Percentiles rank a stretch among this genome's conserved stretches.
phyloP scores from a whole-genome alignment of 2,329 filamentous ascomycete species.

The Phyllosticta capitalensis region DNA sequence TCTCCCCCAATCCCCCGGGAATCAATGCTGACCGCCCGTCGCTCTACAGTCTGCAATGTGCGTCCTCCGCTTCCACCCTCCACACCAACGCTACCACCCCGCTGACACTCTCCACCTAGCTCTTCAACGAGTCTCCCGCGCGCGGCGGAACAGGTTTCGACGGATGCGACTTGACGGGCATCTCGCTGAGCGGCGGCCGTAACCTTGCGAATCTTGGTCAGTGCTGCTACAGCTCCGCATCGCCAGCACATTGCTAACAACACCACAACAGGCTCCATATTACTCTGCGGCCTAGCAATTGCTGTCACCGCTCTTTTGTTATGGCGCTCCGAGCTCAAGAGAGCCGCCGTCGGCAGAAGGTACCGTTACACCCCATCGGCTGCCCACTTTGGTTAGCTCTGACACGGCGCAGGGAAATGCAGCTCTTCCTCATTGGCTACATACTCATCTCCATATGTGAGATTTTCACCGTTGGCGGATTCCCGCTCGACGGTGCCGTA shows the following conservation, averaged over 20 bases:
- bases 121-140: slow-evolving; percentile 52
- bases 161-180: slow-evolving; percentile 68
- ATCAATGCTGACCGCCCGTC: slow-evolving; percentile 13
- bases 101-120: slow-evolving; percentile 34
- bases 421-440: slow-evolving; percentile 80
- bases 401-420: slow-evolving; percentile 67
- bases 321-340: slow-evolving; percentile 76
- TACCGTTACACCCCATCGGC: slow-evolving; percentile 28
- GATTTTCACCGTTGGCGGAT: slow-evolving; percentile 88
- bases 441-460: slow-evolving; percentile 87
- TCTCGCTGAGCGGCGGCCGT: slow-evolving; percentile 55
- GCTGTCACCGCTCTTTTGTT: slow-evolving; percentile 56
- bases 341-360: slow-evolving; percentile 89
- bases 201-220: slow-evolving; percentile 75
- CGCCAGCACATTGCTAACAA: slow-evolving; percentile 15
- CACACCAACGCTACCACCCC: slow-evolving; percentile 4
- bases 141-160: slow-evolving; percentile 52
- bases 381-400: slow-evolving; percentile 12
- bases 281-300: slow-evolving; percentile 73
- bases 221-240: slow-evolving; percentile 22
- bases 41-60: slow-evolving; percentile 39
- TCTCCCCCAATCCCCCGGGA: neutral
- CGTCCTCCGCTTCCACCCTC: slow-evolving; percentile 14
- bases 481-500: slow-evolving; percentile 62
- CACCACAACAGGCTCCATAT: slow-evolving; percentile 62